A percentile compares a stretch with the other conserved stretches of the same genome.
These are phyloP conservation scores for Cydonia oblonga DNA, from an alignment of 331 rosid species.

Conservation along the genomic window DNA sequence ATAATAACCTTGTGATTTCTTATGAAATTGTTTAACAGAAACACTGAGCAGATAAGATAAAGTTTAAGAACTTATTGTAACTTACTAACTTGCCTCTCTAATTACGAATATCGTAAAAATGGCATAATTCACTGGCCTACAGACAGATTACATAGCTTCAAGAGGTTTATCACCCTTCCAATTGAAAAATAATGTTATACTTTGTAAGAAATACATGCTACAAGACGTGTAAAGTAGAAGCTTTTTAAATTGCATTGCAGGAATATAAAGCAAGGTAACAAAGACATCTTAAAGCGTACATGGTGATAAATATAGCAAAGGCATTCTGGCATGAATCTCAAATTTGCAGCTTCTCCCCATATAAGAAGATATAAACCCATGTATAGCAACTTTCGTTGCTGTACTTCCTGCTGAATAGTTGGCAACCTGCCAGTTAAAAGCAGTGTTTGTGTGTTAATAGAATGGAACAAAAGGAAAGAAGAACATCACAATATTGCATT, in stretches of 20 bases:
- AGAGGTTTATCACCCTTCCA: background rate
- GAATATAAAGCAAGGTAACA: background rate
- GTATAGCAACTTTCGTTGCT: conserved; percentile 79
- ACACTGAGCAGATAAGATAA: background rate
- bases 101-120: background rate
- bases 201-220: background rate
- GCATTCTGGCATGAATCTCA: conserved; percentile 99
- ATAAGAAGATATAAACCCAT: conserved; percentile 97
- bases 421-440: conserved; percentile 63
- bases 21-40: background rate
- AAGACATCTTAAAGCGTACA: conserved; percentile 31
- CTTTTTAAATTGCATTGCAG: background rate
- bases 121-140: background rate
- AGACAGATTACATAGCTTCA: background rate
- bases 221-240: background rate
- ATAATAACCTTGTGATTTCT: background rate
- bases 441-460: background rate
- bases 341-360: conserved; percentile 99
- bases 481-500: background rate
- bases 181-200: background rate
- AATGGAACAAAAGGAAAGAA: background rate
- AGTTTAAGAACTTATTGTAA: background rate
- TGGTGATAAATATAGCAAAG: conserved; percentile 96
- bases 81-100: background rate
- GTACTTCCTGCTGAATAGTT: conserved; percentile 87